phyloP scores from a whole-genome alignment of 2,329 filamentous ascomycete genomes.

The Ophiostoma pallidulum region DNA sequence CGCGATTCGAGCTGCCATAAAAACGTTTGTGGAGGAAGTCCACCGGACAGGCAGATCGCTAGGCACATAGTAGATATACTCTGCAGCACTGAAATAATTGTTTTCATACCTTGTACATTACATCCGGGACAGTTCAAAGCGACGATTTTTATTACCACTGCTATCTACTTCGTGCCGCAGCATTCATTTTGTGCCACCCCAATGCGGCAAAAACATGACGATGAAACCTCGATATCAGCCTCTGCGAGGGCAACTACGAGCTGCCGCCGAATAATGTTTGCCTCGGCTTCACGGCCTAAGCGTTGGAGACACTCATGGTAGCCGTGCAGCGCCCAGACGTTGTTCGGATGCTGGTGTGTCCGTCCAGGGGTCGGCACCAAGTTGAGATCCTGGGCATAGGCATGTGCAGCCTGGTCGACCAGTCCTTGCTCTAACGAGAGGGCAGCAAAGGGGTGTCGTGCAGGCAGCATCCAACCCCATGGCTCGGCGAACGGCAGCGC shows the following conservation, averaged over 20 bases:
- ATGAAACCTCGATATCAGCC: constrained; percentile 24
- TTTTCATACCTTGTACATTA: constrained; percentile 2
- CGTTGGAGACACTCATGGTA: constrained; percentile 46
- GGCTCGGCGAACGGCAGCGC: constrained; percentile 46
- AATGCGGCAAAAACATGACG: constrained; percentile 28
- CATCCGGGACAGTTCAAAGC: too few species aligned
- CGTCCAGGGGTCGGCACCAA: constrained; percentile 18
- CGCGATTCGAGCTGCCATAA: constrained; percentile 1
- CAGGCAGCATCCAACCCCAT: constrained; percentile 52
- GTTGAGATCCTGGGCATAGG: constrained; percentile 38
- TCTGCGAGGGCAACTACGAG: background rate
- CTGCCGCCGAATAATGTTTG: constrained; percentile 1
- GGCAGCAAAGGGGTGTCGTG: constrained; percentile 46
- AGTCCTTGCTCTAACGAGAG: constrained; percentile 43
- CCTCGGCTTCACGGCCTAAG: constrained; percentile 25
- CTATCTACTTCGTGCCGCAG: background rate
- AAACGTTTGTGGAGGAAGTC: constrained; percentile 1
- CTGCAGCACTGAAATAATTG: too few species aligned
- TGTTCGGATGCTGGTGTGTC: constrained; percentile 43
- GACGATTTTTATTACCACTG: too few species aligned
- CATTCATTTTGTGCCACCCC: background rate
- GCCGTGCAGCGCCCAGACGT: constrained; percentile 52
- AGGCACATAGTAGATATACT: background rate
- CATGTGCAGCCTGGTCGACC: constrained; percentile 32
- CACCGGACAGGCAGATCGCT: background rate